Conservation (phyloP, 495 filamentous ascomycete genomes). For the Hyaloscypha finlandica region DNA sequence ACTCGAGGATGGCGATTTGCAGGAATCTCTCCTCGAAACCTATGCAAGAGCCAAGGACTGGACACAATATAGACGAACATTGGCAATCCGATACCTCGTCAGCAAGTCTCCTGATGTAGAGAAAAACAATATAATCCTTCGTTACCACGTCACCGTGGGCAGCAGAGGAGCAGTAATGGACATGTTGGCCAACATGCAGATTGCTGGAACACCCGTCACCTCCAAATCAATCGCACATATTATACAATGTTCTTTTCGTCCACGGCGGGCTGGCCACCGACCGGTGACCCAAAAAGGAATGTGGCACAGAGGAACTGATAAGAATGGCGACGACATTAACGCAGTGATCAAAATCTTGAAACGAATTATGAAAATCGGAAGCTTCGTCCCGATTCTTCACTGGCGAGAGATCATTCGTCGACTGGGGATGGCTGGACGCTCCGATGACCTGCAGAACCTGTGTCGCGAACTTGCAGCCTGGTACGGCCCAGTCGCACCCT, state of each 20-base stretch:
- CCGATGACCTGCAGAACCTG: conserved; percentile 43
- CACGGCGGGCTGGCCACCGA: conserved; percentile 16
- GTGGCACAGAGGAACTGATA: neutral
- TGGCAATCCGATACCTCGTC: conserved; percentile 40
- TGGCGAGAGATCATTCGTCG: conserved; percentile 53
- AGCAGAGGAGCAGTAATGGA: conserved; percentile 23
- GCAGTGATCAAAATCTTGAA: conserved; percentile 38
- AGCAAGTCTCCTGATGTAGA: conserved; percentile 18
- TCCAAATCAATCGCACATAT: conserved; percentile 15
- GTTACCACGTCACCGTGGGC: conserved; percentile 34
- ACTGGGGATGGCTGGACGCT: conserved; percentile 47
- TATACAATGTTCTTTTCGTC: conserved; percentile 12
- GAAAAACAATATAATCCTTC: conserved; percentile 43
- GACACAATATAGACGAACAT: conserved; percentile 52
- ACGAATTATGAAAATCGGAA: conserved; percentile 37
- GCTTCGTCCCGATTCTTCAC: conserved; percentile 34
- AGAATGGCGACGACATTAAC: conserved; percentile 22
- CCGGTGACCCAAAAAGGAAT: neutral
- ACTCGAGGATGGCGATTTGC: conserved; percentile 62
- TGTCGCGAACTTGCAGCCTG: conserved; percentile 24
- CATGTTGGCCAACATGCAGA: conserved; percentile 35
- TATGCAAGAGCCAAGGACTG: conserved; percentile 51
- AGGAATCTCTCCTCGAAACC: conserved; percentile 55
- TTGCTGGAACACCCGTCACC: conserved; percentile 19
- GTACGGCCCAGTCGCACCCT: conserved; percentile 27